These are phyloP conservation scores for Orbilia ellipsospora DNA, from an alignment of 2,329 filamentous ascomycete genomes.

Conservation along the genomic window DNA sequence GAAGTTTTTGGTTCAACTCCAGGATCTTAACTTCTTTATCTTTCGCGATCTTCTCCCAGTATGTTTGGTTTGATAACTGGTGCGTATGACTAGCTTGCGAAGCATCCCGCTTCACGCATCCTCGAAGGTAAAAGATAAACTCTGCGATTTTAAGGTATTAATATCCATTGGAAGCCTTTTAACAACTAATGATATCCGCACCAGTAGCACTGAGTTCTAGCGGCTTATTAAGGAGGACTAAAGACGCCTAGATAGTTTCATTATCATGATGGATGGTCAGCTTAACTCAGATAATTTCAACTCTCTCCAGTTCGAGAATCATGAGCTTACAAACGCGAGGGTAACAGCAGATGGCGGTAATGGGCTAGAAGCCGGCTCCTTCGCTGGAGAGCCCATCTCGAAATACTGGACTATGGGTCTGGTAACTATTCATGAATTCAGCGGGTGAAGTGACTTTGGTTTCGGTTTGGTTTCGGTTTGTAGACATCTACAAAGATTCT, in stretches of 20 bases:
- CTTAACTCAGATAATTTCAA: not conserved
- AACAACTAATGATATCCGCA: not conserved
- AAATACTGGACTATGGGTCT: not conserved
- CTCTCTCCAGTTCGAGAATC: no score
- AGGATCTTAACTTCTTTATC: conserved; percentile 43
- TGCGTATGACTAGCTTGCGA: conserved; percentile 6
- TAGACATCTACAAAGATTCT: no score
- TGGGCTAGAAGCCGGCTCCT: not conserved
- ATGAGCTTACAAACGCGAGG: conserved; percentile 35
- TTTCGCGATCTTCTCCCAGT: conserved; percentile 39
- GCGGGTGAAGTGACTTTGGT: no score
- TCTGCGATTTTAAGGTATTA: conserved; percentile 11
- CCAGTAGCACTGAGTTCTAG: conserved; percentile 41
- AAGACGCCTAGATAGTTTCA: conserved; percentile 27
- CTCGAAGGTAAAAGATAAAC: conserved; percentile 48
- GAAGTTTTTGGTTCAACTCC: conserved; percentile 38
- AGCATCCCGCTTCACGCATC: conserved; percentile 27
- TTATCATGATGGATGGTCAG: not conserved
- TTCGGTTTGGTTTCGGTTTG: no score
- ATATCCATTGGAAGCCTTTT: no score
- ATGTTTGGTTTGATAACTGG: conserved; percentile 32
- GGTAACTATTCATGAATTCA: no score
- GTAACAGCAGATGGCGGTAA: conserved; percentile 21
- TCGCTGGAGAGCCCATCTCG: conserved; percentile 18
- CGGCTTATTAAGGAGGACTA: conserved; percentile 49